Conservation (phyloP, 495 filamentous ascomycete genomes). For the Daldinia childiae region DNA sequence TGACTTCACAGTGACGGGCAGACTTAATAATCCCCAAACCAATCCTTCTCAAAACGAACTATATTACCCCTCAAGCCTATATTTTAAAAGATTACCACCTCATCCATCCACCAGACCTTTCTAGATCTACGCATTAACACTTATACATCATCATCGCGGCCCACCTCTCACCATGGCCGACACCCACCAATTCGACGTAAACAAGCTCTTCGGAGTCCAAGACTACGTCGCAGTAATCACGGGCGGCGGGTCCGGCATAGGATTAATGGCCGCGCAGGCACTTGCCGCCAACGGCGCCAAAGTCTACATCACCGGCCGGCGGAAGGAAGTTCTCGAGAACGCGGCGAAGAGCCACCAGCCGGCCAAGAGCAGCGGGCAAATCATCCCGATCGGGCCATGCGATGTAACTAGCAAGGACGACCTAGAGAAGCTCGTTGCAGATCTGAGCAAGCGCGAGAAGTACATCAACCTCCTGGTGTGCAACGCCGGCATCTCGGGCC, state of each 20-base stretch:
- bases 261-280: constrained; percentile 69
- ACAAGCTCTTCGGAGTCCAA: constrained; percentile 62
- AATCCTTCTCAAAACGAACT: background rate
- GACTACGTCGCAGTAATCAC: constrained; percentile 68
- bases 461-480: constrained; percentile 72
- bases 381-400: constrained; percentile 57
- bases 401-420: constrained; percentile 72
- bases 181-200: constrained; percentile 48
- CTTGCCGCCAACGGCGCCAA: constrained; percentile 70
- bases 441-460: constrained; percentile 52
- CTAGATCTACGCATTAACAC: background rate
- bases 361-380: constrained; percentile 39
- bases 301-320: constrained; percentile 73
- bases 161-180: constrained; percentile 34
- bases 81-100: background rate
- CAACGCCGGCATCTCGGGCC: constrained; percentile 67
- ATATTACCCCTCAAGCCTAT: background rate
- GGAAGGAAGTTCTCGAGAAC: constrained; percentile 62
- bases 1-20: constrained; percentile 29
- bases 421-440: constrained; percentile 62
- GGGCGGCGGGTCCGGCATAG: constrained; percentile 67
- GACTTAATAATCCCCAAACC: background rate
- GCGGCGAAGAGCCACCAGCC: constrained; percentile 54
- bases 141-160: background rate
- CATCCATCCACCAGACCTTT: background rate